Evolutionary conservation across 352 stramenopile species (phyloP).

Genomic region (Halophytophthora polymorphica): DNA sequence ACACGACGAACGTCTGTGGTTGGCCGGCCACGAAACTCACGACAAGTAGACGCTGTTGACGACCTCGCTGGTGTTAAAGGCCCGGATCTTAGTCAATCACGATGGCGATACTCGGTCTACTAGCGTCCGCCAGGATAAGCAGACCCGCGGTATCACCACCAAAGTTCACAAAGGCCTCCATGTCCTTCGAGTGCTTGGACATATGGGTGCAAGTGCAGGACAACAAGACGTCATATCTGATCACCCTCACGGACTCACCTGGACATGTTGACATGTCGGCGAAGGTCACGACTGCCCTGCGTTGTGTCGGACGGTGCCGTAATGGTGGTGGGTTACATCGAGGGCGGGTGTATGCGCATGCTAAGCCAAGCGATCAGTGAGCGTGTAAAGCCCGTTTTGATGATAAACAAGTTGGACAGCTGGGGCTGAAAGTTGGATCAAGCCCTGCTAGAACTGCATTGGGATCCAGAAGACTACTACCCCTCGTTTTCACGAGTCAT

Average conservation of each 20-base stretch:
- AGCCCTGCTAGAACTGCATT: conserved; percentile 97
- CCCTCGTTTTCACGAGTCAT: conserved; percentile 98
- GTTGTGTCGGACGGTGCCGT: conserved; percentile 99
- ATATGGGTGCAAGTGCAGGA: conserved; percentile 82
- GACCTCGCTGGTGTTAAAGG: conserved; percentile 98
- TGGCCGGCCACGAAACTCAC: conserved; percentile 99
- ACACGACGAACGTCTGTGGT: conserved; percentile 99
- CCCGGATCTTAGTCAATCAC: conserved; percentile 98
- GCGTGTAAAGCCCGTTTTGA: conserved; percentile 97
- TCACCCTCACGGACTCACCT: conserved; percentile 99
- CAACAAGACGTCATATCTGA: conserved; percentile 98
- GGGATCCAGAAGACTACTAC: conserved; percentile 99
- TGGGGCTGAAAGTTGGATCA: no score
- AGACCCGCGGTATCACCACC: conserved; percentile 99
- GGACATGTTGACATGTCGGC: conserved; percentile 99
- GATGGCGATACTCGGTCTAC: conserved; percentile 98
- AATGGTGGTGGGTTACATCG: conserved; percentile 99
- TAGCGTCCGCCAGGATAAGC: conserved; percentile 98
- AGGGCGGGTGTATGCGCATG: conserved; percentile 99
- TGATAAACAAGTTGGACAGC: conserved; percentile 99
- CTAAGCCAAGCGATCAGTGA: conserved; percentile 97
- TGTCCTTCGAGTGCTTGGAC: conserved; percentile 99
- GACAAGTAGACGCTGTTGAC: conserved; percentile 99
- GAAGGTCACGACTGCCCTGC: conserved; percentile 98
- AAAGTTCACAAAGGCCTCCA: conserved; percentile 99